Percentiles rank a stretch among this genome's conserved stretches.
Conservation (phyloP, 108 stramenopile genomes). For the Pseudonitzschia pungens region DNA sequence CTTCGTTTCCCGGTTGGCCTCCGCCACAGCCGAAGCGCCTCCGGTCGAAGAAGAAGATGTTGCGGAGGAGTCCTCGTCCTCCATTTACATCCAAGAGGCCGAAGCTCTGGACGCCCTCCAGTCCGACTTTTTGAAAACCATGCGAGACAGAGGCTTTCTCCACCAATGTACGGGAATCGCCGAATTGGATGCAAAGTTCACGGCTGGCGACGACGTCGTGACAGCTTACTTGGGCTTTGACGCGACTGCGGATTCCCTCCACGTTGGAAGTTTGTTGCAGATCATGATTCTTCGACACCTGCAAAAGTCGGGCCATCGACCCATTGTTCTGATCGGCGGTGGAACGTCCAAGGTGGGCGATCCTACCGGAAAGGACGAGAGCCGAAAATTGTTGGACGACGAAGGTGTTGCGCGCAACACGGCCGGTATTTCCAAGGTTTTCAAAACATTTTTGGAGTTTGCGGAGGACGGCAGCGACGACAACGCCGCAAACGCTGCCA, state of each 20-base stretch:
- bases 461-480: slow-evolving; percentile 45
- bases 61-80: slow-evolving; percentile 29
- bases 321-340: slow-evolving; percentile 93
- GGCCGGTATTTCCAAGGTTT: slow-evolving; percentile 78
- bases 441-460: slow-evolving; percentile 82
- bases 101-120: slow-evolving; percentile 53
- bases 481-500: slow-evolving; percentile 39
- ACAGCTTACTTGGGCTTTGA: slow-evolving; percentile 96
- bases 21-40: slow-evolving; percentile 6
- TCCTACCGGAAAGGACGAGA: slow-evolving; percentile 97
- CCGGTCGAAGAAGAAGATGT: slow-evolving; percentile 15
- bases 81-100: slow-evolving; percentile 54
- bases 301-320: slow-evolving; percentile 85
- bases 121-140: slow-evolving; percentile 73
- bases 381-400: slow-evolving; percentile 84
- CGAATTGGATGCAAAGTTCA: slow-evolving; percentile 60
- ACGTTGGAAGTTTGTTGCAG: slow-evolving; percentile 95
- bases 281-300: slow-evolving; percentile 97
- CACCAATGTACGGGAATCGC: slow-evolving; percentile 82
- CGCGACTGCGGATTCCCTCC: slow-evolving; percentile 96
- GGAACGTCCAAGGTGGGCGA: slow-evolving; percentile 97
- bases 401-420: slow-evolving; percentile 78
- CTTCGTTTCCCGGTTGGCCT: background rate
- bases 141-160: slow-evolving; percentile 86
- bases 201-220: slow-evolving; percentile 24